These are phyloP conservation scores for Kwoniella botswanensis DNA, from an alignment of 768 basidiomycete genomes.

Conservation along the genomic window DNA sequence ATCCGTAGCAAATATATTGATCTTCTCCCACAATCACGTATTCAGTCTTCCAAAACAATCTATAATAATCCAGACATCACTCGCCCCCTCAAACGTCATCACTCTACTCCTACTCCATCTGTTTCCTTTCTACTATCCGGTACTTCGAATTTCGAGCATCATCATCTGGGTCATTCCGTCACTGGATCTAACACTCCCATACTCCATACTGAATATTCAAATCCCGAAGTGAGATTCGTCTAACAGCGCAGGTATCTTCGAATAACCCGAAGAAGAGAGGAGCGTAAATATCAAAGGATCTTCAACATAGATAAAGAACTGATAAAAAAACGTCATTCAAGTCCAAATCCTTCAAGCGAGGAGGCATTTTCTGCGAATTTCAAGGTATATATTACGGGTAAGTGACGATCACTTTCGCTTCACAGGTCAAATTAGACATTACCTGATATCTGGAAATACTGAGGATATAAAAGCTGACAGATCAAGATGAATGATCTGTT, in stretches of 20 bases:
- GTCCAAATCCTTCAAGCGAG: not conserved
- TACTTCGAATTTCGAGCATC: not conserved
- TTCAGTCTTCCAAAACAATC: not conserved
- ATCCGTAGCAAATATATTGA: not conserved
- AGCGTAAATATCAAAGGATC: conserved; percentile 3
- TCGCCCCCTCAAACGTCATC: not conserved
- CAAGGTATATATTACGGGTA: not conserved
- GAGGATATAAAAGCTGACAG: not conserved
- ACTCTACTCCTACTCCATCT: not conserved
- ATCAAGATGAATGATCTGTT: too few species aligned
- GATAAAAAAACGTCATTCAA: not conserved
- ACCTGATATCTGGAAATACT: not conserved
- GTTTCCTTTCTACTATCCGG: not conserved
- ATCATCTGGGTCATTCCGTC: not conserved
- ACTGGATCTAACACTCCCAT: not conserved
- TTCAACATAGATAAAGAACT: not conserved
- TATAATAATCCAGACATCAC: not conserved
- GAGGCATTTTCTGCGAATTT: not conserved
- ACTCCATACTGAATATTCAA: not conserved
- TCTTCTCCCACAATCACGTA: not conserved
- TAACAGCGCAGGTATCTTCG: not conserved
- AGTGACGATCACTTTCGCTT: not conserved
- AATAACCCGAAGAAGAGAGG: conserved; percentile 7
- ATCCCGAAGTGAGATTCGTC: not conserved
- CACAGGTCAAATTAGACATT: not conserved